Percentiles rank a stretch among this genome's conserved stretches.
These are phyloP conservation scores for Xylaria sp. DNA, from an alignment of 2,329 filamentous ascomycete genomes.

Conservation along the genomic window DNA sequence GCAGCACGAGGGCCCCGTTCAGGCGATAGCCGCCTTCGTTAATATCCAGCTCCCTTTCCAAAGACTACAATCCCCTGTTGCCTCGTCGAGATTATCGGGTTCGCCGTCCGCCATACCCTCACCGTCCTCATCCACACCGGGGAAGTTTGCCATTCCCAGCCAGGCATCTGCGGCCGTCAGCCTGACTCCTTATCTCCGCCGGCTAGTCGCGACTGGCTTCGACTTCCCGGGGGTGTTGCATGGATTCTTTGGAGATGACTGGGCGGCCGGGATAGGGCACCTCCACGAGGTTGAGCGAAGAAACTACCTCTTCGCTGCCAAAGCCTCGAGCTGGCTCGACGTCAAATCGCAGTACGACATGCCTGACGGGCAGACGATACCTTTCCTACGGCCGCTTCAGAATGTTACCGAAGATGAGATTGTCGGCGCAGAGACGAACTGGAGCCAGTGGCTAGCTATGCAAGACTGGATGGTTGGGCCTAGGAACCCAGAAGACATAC, in stretches of 20 bases:
- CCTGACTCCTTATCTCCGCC: slow-evolving; percentile 86
- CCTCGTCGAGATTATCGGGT: slow-evolving; percentile 47
- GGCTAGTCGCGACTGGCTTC: slow-evolving; percentile 89
- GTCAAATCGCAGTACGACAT: slow-evolving; percentile 94
- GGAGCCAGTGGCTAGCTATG: slow-evolving; percentile 96
- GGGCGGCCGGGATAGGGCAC: slow-evolving; percentile 77
- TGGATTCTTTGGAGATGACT: slow-evolving; percentile 97
- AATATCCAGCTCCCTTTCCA: slow-evolving; percentile 93
- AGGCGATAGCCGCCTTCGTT: slow-evolving; percentile 86
- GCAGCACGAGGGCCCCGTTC: slow-evolving; percentile 81
- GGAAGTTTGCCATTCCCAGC: slow-evolving; percentile 37
- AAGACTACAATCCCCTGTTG: slow-evolving; percentile 55
- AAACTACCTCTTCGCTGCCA: slow-evolving; percentile 95
- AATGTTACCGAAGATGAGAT: slow-evolving; percentile 80
- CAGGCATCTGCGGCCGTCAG: slow-evolving; percentile 59
- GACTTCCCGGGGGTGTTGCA: slow-evolving; percentile 86
- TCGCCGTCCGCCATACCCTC: slow-evolving; percentile 45
- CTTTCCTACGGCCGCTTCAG: slow-evolving; percentile 85
- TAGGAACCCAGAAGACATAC: slow-evolving; percentile 62
- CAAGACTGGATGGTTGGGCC: slow-evolving; percentile 99
- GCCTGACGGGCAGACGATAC: slow-evolving; percentile 79
- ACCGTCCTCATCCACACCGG: slow-evolving; percentile 35
- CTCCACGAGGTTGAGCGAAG: slow-evolving; percentile 88
- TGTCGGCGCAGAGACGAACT: slow-evolving; percentile 77
- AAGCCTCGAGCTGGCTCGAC: slow-evolving; percentile 86